Percentiles rank a stretch among this genome's conserved stretches.
These are phyloP conservation scores for Coriaria nepalensis DNA, from an alignment of 306 rosid genomes.

Conservation along the genomic window DNA sequence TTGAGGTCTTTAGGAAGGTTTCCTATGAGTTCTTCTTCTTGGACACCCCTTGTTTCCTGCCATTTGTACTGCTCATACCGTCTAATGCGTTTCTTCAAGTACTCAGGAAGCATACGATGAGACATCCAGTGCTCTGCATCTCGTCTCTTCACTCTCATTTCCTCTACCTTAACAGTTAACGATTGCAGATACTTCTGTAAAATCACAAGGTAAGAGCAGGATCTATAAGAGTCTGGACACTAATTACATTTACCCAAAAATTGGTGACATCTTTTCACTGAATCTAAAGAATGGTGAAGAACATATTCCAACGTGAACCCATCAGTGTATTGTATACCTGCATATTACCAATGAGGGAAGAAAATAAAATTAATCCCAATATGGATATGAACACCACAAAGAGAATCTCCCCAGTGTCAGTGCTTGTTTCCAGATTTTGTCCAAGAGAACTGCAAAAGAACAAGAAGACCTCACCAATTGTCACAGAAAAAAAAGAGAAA, in stretches of 20 bases:
- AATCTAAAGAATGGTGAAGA: not conserved
- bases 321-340: conserved; percentile 38
- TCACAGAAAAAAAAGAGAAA: too few relatives aligned
- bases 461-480: not conserved
- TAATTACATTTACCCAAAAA: too few relatives aligned
- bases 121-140: conserved; percentile 95
- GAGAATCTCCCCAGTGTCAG: conserved; percentile 36
- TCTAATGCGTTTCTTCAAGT: conserved; percentile 53
- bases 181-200: conserved; percentile 74
- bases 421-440: conserved; percentile 64
- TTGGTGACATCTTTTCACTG: too few relatives aligned
- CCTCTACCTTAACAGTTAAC: conserved; percentile 68
- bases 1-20: conserved; percentile 85
- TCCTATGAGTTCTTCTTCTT: conserved; percentile 49
- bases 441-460: conserved; percentile 59
- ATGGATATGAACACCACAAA: conserved; percentile 56
- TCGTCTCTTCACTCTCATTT: conserved; percentile 61
- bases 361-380: conserved; percentile 61
- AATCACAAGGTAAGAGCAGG: conserved; percentile 10
- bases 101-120: conserved; percentile 70
- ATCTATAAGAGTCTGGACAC: not conserved
- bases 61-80: conserved; percentile 77
- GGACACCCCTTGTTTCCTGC: conserved; percentile 87
- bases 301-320: not conserved
- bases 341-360: conserved; percentile 78